Conservation (phyloP, 495 filamentous ascomycete species). For the Aspergillus diversus region DNA sequence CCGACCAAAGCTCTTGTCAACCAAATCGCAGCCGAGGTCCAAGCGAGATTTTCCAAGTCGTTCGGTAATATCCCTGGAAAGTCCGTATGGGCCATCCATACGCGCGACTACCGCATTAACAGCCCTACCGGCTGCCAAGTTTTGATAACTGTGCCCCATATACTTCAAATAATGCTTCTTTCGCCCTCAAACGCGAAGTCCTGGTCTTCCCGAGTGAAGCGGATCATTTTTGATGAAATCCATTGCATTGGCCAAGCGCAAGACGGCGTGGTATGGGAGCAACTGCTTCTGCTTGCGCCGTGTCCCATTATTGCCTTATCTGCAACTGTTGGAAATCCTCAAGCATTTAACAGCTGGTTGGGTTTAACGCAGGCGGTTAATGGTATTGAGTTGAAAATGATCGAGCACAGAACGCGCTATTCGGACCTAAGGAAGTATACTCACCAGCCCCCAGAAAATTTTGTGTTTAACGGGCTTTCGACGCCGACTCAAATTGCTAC, state of each 20-base stretch:
- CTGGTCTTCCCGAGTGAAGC: slow-evolving; percentile 66
- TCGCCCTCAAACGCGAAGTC: slow-evolving; percentile 66
- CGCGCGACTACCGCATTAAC: slow-evolving; percentile 71
- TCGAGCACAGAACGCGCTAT: slow-evolving; percentile 67
- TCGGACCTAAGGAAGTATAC: slow-evolving; percentile 75
- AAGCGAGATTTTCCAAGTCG: slow-evolving; percentile 67
- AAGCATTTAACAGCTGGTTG: slow-evolving; percentile 72
- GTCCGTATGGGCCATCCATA: slow-evolving; percentile 80
- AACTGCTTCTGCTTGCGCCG: slow-evolving; percentile 71
- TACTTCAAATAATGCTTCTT: slow-evolving; percentile 79
- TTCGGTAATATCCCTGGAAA: slow-evolving; percentile 58
- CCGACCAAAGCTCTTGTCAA: slow-evolving; percentile 84
- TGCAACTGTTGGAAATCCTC: slow-evolving; percentile 77
- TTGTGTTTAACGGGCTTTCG: slow-evolving; percentile 60
- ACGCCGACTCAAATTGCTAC: slow-evolving; percentile 39
- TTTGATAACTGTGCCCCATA: slow-evolving; percentile 75
- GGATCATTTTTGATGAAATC: slow-evolving; percentile 86
- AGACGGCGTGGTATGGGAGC: slow-evolving; percentile 81
- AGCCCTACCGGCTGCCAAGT: slow-evolving; percentile 73
- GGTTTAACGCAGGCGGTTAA: slow-evolving; percentile 57
- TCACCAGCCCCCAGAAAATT: slow-evolving; percentile 54
- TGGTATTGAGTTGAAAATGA: slow-evolving; percentile 63
- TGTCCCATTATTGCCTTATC: slow-evolving; percentile 82
- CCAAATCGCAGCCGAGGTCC: slow-evolving; percentile 77
- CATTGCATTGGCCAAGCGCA: slow-evolving; percentile 78